These are phyloP conservation scores for Colletotrichum tropicicola DNA, from an alignment of 2,329 filamentous ascomycete species.

Conservation along the genomic window DNA sequence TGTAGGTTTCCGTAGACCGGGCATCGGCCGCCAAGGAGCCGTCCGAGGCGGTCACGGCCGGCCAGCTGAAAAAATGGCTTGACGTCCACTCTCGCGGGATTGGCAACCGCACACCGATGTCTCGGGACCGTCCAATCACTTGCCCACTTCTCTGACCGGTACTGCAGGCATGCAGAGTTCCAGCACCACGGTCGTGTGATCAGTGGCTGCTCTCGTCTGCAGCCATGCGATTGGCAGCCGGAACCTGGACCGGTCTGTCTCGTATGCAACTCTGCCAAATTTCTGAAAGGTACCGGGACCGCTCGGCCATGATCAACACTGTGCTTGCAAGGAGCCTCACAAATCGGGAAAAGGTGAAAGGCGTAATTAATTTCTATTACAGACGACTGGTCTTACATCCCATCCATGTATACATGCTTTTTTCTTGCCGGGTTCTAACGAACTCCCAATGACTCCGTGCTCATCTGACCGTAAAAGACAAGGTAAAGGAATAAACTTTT, in stretches of 20 bases:
- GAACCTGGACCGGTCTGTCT: neutral
- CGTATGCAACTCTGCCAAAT: neutral
- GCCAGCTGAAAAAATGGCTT: neutral
- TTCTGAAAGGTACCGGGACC: neutral
- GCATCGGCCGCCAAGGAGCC: neutral
- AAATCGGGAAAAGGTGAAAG: neutral
- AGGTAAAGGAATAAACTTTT: constrained; percentile 17
- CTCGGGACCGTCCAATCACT: neutral
- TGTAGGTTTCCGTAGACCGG: neutral
- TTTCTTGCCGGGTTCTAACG: constrained; percentile 15
- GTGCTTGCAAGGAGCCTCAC: neutral
- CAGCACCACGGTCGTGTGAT: constrained; percentile 22
- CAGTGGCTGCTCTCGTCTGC: neutral
- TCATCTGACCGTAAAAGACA: constrained; percentile 10
- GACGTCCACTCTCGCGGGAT: neutral
- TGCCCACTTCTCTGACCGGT: constrained; percentile 13
- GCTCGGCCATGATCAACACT: neutral
- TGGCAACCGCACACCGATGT: constrained; percentile 23
- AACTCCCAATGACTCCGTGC: constrained; percentile 18
- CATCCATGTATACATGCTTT: constrained; percentile 23
- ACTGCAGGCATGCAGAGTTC: constrained; percentile 14
- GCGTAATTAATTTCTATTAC: neutral
- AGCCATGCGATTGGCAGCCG: neutral
- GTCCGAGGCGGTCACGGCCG: neutral
- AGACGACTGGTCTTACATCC: neutral